Conservation (phyloP, 2,329 filamentous ascomycete genomes). For the Fusarium sp. region DNA sequence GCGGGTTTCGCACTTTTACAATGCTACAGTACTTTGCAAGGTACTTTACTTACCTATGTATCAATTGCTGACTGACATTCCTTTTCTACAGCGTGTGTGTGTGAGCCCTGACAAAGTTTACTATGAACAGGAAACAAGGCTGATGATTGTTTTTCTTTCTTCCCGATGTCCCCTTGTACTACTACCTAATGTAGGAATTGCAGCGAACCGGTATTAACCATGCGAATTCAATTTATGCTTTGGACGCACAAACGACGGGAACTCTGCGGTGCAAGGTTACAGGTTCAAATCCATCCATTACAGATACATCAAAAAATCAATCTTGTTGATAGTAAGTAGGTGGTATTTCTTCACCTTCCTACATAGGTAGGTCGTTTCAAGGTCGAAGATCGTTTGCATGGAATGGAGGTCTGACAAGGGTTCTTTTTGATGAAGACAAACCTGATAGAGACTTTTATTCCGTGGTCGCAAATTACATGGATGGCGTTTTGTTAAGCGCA, state of each 20-base stretch:
- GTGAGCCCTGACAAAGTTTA: neutral
- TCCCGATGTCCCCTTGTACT: constrained; percentile 20
- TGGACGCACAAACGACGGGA: constrained; percentile 28
- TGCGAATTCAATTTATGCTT: constrained; percentile 25
- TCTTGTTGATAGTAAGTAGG: neutral
- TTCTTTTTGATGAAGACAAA: constrained; percentile 2
- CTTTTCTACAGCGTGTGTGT: neutral
- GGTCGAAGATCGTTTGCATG: constrained; percentile 23
- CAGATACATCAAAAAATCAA: neutral
- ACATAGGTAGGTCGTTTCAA: constrained; percentile 40
- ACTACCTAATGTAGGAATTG: constrained; percentile 44
- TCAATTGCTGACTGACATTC: neutral
- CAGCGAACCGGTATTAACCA: constrained; percentile 40
- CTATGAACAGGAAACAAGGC: constrained; percentile 19
- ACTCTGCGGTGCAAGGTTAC: constrained; percentile 32
- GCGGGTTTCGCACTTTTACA: constrained; percentile 5
- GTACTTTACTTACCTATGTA: neutral
- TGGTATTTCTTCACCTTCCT: constrained; percentile 27
- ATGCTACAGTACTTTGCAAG: constrained; percentile 1
- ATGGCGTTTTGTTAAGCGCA: neutral
- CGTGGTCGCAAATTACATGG: constrained; percentile 5
- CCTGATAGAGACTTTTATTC: constrained; percentile 6
- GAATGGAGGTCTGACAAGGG: constrained; percentile 17
- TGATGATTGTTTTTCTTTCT: constrained; percentile 9
- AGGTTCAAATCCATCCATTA: constrained; percentile 1